These are phyloP conservation scores for Chrysanthemum lavandulifolium DNA, from an alignment of 129 eudicot species.

Conservation along the genomic window DNA sequence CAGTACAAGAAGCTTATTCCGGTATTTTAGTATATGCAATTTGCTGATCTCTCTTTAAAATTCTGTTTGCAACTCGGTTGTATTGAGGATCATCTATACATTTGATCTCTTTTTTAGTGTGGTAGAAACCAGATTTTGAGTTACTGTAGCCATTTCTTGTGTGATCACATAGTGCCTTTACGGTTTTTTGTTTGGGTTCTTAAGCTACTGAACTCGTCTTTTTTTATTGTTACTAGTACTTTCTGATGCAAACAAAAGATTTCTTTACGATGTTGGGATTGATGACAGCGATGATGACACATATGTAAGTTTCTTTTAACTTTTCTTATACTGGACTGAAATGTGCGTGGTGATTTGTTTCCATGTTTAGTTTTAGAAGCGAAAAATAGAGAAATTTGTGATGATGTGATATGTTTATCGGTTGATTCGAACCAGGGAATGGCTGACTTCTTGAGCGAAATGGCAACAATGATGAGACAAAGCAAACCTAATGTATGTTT, in stretches of 20 bases:
- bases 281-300: slow-evolving; percentile 56
- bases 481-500: slow-evolving; percentile 55
- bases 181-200: not conserved
- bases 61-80: not conserved
- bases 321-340: not conserved
- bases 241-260: slow-evolving; percentile 69
- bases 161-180: not conserved
- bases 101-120: not conserved
- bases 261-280: slow-evolving; percentile 75
- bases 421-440: slow-evolving; percentile 58
- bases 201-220: not conserved
- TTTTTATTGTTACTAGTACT: slow-evolving; percentile 43
- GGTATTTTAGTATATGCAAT: slow-evolving; percentile 36
- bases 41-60: not conserved
- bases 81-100: not conserved
- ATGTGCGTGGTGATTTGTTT: not conserved
- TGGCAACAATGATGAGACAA: slow-evolving; percentile 70
- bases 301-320: slow-evolving; percentile 37
- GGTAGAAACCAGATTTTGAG: not conserved
- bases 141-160: not conserved
- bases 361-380: not conserved
- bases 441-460: slow-evolving; percentile 77
- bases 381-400: not conserved
- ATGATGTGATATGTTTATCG: slow-evolving; percentile 4
- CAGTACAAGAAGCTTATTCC: slow-evolving; percentile 77